phyloP scores from a whole-genome alignment of 768 basidiomycete genomes.

The Serendipita vermifera region DNA sequence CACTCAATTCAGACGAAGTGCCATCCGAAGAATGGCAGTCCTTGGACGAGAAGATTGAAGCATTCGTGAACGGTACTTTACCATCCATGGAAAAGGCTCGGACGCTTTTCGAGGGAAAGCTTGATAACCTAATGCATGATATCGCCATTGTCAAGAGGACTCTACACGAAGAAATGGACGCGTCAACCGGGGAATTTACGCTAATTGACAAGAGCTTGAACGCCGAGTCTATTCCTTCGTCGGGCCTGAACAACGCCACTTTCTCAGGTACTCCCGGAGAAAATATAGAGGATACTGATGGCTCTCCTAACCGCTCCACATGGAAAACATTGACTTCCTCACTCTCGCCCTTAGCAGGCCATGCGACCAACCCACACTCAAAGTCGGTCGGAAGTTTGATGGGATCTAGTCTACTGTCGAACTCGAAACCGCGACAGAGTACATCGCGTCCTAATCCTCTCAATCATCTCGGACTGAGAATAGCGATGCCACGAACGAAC shows the following conservation, averaged over 20 bases:
- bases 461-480: not conserved
- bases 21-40: slow-evolving; percentile 28
- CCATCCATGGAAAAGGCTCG: slow-evolving; percentile 33
- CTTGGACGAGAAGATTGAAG: slow-evolving; percentile 37
- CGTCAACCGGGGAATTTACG: not conserved
- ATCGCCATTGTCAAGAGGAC: slow-evolving; percentile 53
- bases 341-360: not conserved
- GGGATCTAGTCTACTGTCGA: not conserved
- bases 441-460: not conserved
- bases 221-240: no score
- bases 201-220: no score
- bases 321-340: not conserved
- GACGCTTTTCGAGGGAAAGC: slow-evolving; percentile 40
- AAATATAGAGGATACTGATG: not conserved
- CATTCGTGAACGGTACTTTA: slow-evolving; percentile 45
- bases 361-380: not conserved
- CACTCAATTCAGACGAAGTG: slow-evolving; percentile 17
- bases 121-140: slow-evolving; percentile 65
- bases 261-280: not conserved
- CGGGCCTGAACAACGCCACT: no score
- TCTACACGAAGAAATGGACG: slow-evolving; percentile 31
- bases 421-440: not conserved
- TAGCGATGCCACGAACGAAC: not conserved
- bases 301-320: not conserved
- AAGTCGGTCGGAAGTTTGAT: not conserved